These are phyloP conservation scores for Osmanthus fragrans DNA, from an alignment of 257 asterid genomes.

Conservation along the genomic window DNA sequence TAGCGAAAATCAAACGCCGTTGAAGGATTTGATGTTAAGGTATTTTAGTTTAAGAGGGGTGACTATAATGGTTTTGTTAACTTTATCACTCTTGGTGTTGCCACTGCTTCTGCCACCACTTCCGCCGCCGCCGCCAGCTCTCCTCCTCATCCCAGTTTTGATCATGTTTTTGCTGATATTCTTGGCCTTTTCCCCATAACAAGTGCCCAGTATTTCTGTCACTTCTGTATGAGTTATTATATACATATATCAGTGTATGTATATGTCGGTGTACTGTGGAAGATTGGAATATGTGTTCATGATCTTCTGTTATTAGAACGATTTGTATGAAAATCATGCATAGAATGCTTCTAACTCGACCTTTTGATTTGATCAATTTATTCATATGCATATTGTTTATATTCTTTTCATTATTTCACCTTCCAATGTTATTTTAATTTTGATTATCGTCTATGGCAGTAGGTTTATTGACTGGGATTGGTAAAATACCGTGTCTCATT, in stretches of 20 bases:
- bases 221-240: conserved; percentile 9
- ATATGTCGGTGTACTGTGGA: background rate
- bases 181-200: conserved; percentile 52
- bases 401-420: background rate
- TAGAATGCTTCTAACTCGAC: background rate
- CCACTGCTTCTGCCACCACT: conserved; percentile 77
- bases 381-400: background rate
- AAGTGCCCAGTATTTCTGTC: conserved; percentile 29
- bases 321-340: background rate
- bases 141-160: conserved; percentile 58
- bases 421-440: too few relatives aligned
- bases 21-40: conserved; percentile 25
- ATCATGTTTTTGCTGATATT: conserved; percentile 47
- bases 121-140: conserved; percentile 63
- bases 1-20: conserved; percentile 3
- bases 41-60: conserved; percentile 25
- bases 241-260: background rate
- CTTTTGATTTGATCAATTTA: background rate
- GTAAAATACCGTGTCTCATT: background rate
- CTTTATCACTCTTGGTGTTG: conserved; percentile 49
- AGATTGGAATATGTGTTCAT: background rate
- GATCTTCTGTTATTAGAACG: background rate
- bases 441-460: background rate
- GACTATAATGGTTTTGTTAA: conserved; percentile 33
- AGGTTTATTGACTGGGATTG: background rate